Conservation (phyloP, 768 basidiomycete genomes). For the Dacryopinax spathularia region DNA sequence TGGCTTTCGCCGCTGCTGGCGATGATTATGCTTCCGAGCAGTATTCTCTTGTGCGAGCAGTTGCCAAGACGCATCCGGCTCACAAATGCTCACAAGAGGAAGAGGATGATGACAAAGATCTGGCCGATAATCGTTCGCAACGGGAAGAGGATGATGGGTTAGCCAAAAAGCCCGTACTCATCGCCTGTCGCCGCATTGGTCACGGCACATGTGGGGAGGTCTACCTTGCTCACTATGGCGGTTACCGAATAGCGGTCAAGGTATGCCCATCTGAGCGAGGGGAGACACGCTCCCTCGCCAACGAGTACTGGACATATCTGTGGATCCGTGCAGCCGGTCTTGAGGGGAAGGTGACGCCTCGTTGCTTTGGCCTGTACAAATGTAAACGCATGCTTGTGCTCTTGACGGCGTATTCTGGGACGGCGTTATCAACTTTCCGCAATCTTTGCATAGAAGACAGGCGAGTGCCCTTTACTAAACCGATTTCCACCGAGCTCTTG, state of each 20-base stretch:
- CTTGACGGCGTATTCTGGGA: not conserved
- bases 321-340: not conserved
- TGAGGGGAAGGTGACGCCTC: not conserved
- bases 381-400: not conserved
- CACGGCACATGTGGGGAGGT: not conserved
- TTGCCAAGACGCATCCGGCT: no score
- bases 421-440: not conserved
- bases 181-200: not conserved
- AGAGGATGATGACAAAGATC: no score
- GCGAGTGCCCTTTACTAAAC: not conserved
- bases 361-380: not conserved
- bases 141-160: no score
- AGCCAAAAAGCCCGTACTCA: no score
- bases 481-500: no score
- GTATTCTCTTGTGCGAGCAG: no score
- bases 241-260: not conserved
- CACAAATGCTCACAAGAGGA: no score
- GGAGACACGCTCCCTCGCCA: not conserved
- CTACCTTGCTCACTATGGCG: not conserved
- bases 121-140: no score
- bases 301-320: not conserved
- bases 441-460: not conserved
- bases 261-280: not conserved
- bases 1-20: no score
- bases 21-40: no score